A percentile compares a stretch with the other conserved stretches of the same genome.
Evolutionary conservation across 768 basidiomycete species (phyloP).

Genomic region (Dioszegia crocea): DNA sequence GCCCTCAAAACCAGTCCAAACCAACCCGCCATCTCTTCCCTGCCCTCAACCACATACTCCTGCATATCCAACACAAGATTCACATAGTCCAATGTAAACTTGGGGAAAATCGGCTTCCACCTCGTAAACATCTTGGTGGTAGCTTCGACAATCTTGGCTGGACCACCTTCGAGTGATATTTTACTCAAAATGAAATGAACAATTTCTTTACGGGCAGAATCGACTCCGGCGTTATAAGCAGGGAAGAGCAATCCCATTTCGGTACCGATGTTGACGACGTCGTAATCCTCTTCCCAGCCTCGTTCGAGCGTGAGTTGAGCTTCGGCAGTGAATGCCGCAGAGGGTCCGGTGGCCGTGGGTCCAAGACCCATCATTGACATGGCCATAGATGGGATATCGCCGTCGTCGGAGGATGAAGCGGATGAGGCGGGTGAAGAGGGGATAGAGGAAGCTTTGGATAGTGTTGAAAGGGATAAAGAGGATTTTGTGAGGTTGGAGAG

Average conservation of each 20-base stretch:
- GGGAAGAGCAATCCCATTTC: constrained; percentile 95
- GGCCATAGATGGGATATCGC: constrained; percentile 27
- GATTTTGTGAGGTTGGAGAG: constrained; percentile 34
- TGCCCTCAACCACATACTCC: constrained; percentile 52
- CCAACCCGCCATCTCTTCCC: constrained; percentile 49
- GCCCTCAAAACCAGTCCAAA: constrained; percentile 83
- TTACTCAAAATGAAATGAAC: constrained; percentile 73
- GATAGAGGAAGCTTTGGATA: constrained; percentile 42
- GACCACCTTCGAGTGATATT: constrained; percentile 61
- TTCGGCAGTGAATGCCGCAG: constrained; percentile 45
- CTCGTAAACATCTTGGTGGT: constrained; percentile 62
- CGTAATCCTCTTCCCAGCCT: constrained; percentile 85
- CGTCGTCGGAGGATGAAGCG: constrained; percentile 35
- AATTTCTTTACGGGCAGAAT: constrained; percentile 82
- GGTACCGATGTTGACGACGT: constrained; percentile 85
- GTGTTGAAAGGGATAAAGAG: constrained; percentile 36
- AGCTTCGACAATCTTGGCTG: constrained; percentile 61
- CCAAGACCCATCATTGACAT: constrained; percentile 8
- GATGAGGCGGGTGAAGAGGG: constrained; percentile 34
- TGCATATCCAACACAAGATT: constrained; percentile 76
- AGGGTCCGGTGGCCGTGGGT: constrained; percentile 24
- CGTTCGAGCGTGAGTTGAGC: constrained; percentile 74
- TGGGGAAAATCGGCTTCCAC: constrained; percentile 79
- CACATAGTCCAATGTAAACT: constrained; percentile 69
- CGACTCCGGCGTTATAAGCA: constrained; percentile 87